A percentile compares a stretch with the other conserved stretches of the same genome.
These are phyloP conservation scores for Coriolopsis trogii DNA, from an alignment of 1,284 basidiomycete genomes.

Conservation along the genomic window DNA sequence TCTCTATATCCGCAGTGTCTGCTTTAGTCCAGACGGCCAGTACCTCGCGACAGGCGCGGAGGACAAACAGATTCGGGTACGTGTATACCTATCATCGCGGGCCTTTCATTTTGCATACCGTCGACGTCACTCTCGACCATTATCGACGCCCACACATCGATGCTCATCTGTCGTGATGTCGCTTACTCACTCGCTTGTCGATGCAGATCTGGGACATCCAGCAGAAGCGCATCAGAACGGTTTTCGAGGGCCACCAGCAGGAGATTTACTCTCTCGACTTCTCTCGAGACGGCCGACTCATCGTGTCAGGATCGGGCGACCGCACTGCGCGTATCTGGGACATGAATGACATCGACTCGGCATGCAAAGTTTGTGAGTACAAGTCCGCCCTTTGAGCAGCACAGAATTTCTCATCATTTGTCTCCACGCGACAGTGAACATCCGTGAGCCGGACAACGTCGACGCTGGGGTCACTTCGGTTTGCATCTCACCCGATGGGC, in stretches of 20 bases:
- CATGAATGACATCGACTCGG: conserved; percentile 55
- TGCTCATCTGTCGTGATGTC: not conserved
- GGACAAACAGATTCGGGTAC: conserved; percentile 68
- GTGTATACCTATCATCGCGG: conserved; percentile 24
- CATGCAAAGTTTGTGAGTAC: conserved; percentile 40
- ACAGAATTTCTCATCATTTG: too few species aligned
- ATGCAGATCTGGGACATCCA: conserved; percentile 84
- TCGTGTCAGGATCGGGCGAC: conserved; percentile 85
- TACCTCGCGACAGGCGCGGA: conserved; percentile 72
- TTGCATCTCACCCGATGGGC: conserved; percentile 68
- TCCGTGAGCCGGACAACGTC: conserved; percentile 43
- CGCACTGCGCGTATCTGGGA: conserved; percentile 86
- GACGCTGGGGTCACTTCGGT: conserved; percentile 73
- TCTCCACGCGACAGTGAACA: conserved; percentile 31
- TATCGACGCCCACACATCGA: not conserved
- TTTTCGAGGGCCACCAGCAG: conserved; percentile 83
- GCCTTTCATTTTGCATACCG: too few species aligned
- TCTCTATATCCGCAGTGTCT: conserved; percentile 70
- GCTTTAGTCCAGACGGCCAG: conserved; percentile 71
- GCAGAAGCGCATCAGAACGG: conserved; percentile 65
- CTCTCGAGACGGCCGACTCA: conserved; percentile 73
- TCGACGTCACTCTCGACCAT: not conserved
- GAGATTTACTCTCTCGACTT: conserved; percentile 91
- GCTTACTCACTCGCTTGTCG: not conserved
- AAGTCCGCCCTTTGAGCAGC: too few species aligned